These are phyloP conservation scores for Arachnomyces sp. DNA, from an alignment of 2,329 filamentous ascomycete genomes.

Conservation along the genomic window DNA sequence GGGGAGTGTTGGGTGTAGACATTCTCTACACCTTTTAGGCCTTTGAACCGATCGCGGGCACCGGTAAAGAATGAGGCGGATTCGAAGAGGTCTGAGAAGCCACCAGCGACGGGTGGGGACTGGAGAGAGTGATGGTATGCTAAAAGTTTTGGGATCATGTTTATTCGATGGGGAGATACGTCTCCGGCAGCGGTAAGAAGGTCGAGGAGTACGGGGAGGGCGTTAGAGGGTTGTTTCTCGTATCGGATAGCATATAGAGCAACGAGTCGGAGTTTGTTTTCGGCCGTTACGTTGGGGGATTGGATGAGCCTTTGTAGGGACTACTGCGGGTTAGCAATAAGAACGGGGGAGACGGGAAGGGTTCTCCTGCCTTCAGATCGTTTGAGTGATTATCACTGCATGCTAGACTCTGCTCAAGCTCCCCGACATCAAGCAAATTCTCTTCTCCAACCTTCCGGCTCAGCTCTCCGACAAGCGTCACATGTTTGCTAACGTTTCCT, in stretches of 20 bases:
- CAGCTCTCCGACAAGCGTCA: slow-evolving; percentile 87
- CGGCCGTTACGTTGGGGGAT: slow-evolving; percentile 63
- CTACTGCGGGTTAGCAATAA: slow-evolving; percentile 33
- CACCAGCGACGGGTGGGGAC: slow-evolving; percentile 62
- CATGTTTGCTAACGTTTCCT: slow-evolving; percentile 97
- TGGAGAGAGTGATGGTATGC: slow-evolving; percentile 82
- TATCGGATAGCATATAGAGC: slow-evolving; percentile 94
- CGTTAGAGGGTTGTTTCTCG: slow-evolving; percentile 74
- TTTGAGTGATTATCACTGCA: slow-evolving; percentile 91
- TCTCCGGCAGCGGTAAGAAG: slow-evolving; percentile 76
- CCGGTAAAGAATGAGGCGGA: slow-evolving; percentile 84
- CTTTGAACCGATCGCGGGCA: slow-evolving; percentile 80
- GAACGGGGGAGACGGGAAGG: slow-evolving; percentile 16
- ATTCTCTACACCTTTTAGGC: slow-evolving; percentile 94
- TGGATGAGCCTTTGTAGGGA: slow-evolving; percentile 81
- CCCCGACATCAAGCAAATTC: slow-evolving; percentile 87
- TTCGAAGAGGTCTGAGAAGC: slow-evolving; percentile 87
- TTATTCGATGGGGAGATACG: slow-evolving; percentile 65
- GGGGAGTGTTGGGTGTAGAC: slow-evolving; percentile 98
- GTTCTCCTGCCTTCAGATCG: slow-evolving; percentile 69
- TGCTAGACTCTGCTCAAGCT: slow-evolving; percentile 90
- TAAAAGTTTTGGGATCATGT: slow-evolving; percentile 72
- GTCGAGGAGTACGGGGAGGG: slow-evolving; percentile 76
- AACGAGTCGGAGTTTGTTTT: slow-evolving; percentile 82
- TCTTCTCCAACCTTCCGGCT: slow-evolving; percentile 80